These are phyloP conservation scores for Cryphonectria japonica DNA, from an alignment of 2,329 filamentous ascomycete species.

Conservation along the genomic window DNA sequence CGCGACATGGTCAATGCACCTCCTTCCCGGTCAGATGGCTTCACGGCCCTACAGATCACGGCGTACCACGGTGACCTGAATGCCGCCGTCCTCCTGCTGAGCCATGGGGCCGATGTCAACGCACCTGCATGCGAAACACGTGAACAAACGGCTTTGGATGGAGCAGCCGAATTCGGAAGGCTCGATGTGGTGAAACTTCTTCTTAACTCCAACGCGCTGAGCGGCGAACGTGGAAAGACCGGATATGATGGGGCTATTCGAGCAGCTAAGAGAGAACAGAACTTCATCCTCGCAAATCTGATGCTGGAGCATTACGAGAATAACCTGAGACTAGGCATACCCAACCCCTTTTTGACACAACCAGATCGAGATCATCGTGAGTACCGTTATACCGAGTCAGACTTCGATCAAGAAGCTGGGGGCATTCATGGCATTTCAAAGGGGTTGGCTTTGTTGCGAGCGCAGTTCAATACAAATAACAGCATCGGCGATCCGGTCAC, in stretches of 20 bases:
- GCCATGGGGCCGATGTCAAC: not conserved
- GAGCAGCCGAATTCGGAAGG: not conserved
- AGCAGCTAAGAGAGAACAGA: too few species aligned
- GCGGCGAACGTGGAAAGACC: not conserved
- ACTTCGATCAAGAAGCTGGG: not conserved
- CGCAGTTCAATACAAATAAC: fast-evolving
- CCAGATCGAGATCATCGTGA: not conserved
- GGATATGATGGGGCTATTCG: not conserved
- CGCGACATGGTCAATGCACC: not conserved
- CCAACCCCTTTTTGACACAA: not conserved
- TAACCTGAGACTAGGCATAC: not conserved
- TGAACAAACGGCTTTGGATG: not conserved
- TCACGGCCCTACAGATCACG: not conserved
- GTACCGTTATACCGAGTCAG: not conserved
- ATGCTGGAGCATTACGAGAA: not conserved
- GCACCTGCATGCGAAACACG: not conserved
- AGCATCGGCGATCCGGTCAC: not conserved
- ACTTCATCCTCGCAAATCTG: not conserved
- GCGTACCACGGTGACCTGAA: not conserved
- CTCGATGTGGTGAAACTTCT: conserved; percentile 1
- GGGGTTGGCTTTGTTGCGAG: too few species aligned
- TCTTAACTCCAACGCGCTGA: not conserved
- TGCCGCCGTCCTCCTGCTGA: not conserved
- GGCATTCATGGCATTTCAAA: fast-evolving
- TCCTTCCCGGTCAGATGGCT: not conserved